These are phyloP conservation scores for Neocatenulostroma microsporum DNA, from an alignment of 2,329 filamentous ascomycete genomes.

Conservation along the genomic window DNA sequence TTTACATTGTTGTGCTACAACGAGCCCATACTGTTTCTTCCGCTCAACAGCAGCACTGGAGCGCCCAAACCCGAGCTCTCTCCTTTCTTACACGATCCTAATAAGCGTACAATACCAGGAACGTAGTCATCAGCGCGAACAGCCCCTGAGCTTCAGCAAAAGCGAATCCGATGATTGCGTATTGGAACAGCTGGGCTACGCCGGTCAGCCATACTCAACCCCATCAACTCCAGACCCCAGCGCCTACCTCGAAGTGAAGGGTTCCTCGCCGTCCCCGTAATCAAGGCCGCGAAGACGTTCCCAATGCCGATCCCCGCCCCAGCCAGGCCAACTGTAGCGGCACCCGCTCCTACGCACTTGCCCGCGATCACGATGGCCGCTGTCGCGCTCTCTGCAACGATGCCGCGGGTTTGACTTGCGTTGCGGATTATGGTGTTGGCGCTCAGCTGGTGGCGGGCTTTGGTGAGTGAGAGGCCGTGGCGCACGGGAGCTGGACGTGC, in stretches of 20 bases:
- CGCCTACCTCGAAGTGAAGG: slow-evolving; percentile 64
- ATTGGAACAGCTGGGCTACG: slow-evolving; percentile 15
- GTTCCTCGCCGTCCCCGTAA: slow-evolving; percentile 84
- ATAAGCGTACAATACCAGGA: neutral
- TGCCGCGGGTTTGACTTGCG: slow-evolving; percentile 2
- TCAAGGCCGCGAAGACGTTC: slow-evolving; percentile 80
- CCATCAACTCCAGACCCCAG: neutral
- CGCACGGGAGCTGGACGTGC: no score
- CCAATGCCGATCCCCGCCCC: slow-evolving; percentile 91
- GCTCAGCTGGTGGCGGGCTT: no score
- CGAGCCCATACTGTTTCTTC: no score
- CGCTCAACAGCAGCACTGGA: no score
- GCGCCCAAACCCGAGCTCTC: no score
- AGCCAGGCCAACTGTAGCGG: slow-evolving; percentile 75
- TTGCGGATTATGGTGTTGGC: slow-evolving; percentile 5
- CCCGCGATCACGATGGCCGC: slow-evolving; percentile 4
- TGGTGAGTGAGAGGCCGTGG: no score
- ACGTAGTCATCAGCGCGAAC: neutral
- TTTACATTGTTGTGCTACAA: no score
- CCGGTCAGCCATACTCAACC: no score
- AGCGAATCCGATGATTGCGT: neutral
- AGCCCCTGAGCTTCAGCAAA: neutral
- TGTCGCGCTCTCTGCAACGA: neutral
- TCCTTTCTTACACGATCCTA: no score
- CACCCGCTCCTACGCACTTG: slow-evolving; percentile 55